Percentiles rank a stretch among this genome's conserved stretches.
Conservation (phyloP, 148 eudicot species). For the Cornus kousa region DNA sequence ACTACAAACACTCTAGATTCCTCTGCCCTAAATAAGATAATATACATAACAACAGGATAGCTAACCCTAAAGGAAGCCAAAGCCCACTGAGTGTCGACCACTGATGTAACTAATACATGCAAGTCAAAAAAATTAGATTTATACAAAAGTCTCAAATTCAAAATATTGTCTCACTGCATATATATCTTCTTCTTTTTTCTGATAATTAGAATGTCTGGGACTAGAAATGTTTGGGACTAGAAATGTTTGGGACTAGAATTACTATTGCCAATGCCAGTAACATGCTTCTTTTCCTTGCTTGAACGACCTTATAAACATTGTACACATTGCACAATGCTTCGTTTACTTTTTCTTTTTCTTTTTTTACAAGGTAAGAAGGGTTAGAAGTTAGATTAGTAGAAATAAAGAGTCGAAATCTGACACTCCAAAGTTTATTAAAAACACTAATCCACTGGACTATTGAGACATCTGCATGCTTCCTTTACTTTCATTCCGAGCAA, state of each 20-base stretch:
- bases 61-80: background rate
- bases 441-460: too few species aligned
- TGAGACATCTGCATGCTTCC: too few species aligned
- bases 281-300: constrained; percentile 81
- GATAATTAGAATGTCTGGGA: too few species aligned
- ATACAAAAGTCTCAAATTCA: background rate
- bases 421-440: too few species aligned
- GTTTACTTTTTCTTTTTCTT: too few species aligned
- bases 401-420: too few species aligned
- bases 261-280: constrained; percentile 92
- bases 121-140: background rate
- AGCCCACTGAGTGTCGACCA: background rate
- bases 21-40: background rate
- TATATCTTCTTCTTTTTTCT: too few species aligned
- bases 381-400: too few species aligned
- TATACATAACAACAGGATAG: background rate
- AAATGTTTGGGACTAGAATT: too few species aligned
- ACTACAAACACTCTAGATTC: background rate
- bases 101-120: background rate
- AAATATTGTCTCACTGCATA: background rate
- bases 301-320: constrained; percentile 70
- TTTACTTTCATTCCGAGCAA: too few species aligned
- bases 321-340: constrained; percentile 63
- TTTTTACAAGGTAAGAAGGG: too few species aligned
- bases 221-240: too few species aligned